These are phyloP conservation scores for Penicillium frequentans DNA, from an alignment of 2,329 filamentous ascomycete genomes.

Conservation along the genomic window DNA sequence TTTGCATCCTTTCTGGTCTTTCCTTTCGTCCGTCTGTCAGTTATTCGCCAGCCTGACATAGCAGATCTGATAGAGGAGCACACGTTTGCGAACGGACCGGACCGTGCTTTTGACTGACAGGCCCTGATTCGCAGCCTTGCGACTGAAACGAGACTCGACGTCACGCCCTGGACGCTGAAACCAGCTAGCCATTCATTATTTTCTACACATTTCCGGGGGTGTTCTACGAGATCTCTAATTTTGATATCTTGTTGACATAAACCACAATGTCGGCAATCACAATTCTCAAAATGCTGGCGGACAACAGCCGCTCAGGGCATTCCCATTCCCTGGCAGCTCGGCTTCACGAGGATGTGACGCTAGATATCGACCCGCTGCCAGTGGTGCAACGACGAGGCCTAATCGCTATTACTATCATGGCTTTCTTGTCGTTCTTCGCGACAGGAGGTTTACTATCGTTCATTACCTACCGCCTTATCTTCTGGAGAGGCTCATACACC, in stretches of 20 bases:
- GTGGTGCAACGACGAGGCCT: constrained; percentile 41
- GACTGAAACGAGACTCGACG: background rate
- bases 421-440: constrained; percentile 49
- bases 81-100: background rate
- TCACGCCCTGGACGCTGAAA: background rate
- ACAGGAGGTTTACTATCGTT: constrained; percentile 47
- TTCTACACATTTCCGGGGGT: background rate
- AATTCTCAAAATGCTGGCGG: constrained; percentile 16
- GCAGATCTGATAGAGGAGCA: background rate
- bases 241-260: background rate
- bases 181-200: background rate
- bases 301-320: constrained; percentile 10
- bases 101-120: background rate
- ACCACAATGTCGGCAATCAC: constrained; percentile 12
- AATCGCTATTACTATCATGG: constrained; percentile 48
- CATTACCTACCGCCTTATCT: constrained; percentile 53
- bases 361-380: constrained; percentile 38
- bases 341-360: constrained; percentile 13
- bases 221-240: background rate
- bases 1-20: background rate
- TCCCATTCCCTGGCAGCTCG: constrained; percentile 22
- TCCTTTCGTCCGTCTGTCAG: background rate
- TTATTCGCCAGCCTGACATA: background rate
- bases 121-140: background rate
- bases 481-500: constrained; percentile 50